phyloP scores from a whole-genome alignment of 495 filamentous ascomycete genomes.

The Podospora comata region DNA sequence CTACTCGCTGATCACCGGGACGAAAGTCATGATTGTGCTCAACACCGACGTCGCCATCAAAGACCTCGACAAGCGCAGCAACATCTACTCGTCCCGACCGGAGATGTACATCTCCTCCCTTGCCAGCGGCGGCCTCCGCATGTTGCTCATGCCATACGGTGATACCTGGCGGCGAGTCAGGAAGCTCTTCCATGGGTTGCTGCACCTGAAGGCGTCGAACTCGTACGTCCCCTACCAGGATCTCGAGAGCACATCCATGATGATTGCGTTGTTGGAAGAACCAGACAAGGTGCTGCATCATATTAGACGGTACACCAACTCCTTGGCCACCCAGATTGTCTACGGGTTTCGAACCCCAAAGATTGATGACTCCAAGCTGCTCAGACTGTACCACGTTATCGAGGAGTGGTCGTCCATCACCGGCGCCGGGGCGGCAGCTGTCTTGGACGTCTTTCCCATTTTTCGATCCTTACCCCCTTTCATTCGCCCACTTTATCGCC shows the following conservation, averaged over 20 bases:
- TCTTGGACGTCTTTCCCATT: constrained; percentile 14
- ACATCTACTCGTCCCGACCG: constrained; percentile 28
- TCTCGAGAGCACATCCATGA: constrained; percentile 20
- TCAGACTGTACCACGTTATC: neutral
- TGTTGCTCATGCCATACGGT: constrained; percentile 4
- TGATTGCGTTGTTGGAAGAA: constrained; percentile 27
- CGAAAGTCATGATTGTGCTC: constrained; percentile 25
- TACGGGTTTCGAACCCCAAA: constrained; percentile 40
- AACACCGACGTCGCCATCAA: constrained; percentile 21
- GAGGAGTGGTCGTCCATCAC: neutral
- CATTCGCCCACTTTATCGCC: neutral
- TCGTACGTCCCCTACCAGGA: neutral
- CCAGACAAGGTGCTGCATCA: constrained; percentile 23
- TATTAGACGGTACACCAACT: constrained; percentile 39
- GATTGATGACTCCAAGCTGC: neutral
- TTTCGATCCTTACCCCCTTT: constrained; percentile 31
- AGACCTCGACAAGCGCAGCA: constrained; percentile 29
- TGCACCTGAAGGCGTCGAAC: neutral
- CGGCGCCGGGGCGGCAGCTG: constrained; percentile 8
- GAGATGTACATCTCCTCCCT: constrained; percentile 24
- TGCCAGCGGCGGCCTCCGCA: neutral
- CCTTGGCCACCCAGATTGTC: constrained; percentile 43
- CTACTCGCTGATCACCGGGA: constrained; percentile 29
- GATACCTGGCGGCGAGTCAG: neutral
- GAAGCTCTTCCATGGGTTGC: neutral